Evolutionary conservation across 75 land plant genomes (phyloP).

Genomic region (Sequoia sempervirens): DNA sequence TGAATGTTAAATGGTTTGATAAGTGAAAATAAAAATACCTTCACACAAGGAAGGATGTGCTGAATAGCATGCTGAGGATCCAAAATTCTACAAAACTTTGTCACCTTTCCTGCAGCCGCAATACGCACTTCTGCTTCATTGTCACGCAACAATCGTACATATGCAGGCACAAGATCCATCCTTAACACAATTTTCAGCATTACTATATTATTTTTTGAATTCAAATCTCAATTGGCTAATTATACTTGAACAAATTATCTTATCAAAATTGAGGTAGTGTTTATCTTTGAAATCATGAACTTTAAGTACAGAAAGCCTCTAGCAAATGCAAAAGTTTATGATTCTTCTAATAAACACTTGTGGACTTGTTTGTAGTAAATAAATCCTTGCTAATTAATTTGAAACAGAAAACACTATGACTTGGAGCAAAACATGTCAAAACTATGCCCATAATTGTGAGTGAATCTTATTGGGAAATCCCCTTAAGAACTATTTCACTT

Average conservation of each 20-base stretch:
- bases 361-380: no score
- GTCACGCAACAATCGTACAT: conserved; percentile 55
- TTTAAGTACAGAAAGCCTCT: neutral
- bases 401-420: no score
- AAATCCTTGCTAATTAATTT: no score
- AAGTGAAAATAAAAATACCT: conserved; percentile 26
- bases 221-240: neutral
- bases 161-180: conserved; percentile 53
- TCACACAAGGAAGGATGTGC: conserved; percentile 61
- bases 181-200: conserved; percentile 14
- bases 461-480: no score
- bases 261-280: neutral
- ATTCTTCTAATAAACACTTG: no score
- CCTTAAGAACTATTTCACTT: no score
- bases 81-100: conserved; percentile 55
- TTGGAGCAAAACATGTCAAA: no score
- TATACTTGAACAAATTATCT: neutral
- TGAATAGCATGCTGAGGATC: conserved; percentile 47
- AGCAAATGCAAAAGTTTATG: no score
- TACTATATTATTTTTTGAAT: neutral
- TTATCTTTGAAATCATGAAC: neutral
- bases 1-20: neutral
- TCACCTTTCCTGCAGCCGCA: conserved; percentile 66
- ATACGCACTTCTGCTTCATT: conserved; percentile 69
- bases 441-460: no score